phyloP scores from a whole-genome alignment of 108 stramenopile species.

The Cyclotella sp. region DNA sequence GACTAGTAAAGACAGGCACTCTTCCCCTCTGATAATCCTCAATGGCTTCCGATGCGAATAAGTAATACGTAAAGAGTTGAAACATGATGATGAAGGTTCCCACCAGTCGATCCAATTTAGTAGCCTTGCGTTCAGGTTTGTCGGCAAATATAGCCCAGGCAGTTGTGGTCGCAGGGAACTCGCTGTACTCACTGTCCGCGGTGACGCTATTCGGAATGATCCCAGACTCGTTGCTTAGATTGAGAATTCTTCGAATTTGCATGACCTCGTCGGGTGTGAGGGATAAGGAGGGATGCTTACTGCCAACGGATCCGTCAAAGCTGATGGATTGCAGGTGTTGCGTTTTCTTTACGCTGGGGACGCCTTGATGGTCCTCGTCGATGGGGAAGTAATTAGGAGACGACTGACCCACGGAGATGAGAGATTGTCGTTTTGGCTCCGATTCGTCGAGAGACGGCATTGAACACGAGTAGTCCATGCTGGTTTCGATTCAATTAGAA shows the following conservation, averaged over 20 bases:
- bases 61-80: constrained; percentile 52
- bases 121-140: constrained; percentile 35
- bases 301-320: background rate
- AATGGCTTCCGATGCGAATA: constrained; percentile 57
- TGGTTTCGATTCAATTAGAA: background rate
- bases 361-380: background rate
- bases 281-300: background rate
- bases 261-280: background rate
- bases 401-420: background rate
- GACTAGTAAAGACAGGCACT: constrained; percentile 37
- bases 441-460: background rate
- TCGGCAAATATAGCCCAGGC: constrained; percentile 57
- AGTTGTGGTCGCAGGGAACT: constrained; percentile 51
- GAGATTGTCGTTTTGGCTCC: background rate
- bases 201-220: background rate
- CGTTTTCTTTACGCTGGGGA: background rate
- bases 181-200: constrained; percentile 28
- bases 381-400: background rate
- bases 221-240: background rate
- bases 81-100: constrained; percentile 51
- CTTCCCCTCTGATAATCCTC: constrained; percentile 47
- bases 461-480: background rate
- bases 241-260: background rate
- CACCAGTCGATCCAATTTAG: constrained; percentile 42
- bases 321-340: background rate